Base-by-base conservation (phyloP, 495 filamentous ascomycete genomes). In the Cenococcum geophilum region DNA sequence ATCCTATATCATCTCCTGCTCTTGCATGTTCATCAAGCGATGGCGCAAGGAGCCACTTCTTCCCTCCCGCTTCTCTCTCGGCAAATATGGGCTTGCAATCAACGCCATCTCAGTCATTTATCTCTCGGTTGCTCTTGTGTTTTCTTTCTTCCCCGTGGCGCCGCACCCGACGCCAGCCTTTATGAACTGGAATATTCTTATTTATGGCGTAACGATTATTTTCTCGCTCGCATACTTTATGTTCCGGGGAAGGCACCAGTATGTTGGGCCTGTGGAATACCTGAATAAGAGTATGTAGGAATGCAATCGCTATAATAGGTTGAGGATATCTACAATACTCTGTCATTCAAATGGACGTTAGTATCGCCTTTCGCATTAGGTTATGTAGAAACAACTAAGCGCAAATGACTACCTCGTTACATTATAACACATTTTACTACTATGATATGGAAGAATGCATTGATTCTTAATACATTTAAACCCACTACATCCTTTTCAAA, bases 211-310 rank as follows among this genome's bases (percentile, higher is more conserved):
- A 22, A 60, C 66, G 9, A 36, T 72, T 14, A 52, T 71, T 12
- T 65, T 69, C 34, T 63, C 65, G 4, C 42, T 68, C 16, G 43
- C 59, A 1, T 69, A 67, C 40, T 73, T 58, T 54, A 9, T 71
- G 1, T 32, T 63, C 42, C 61, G 53, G 25, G 71, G 70, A 1
- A 59, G 68, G 40, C 55, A 64, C 21, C 14, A 32, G 20, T 73
- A 73, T 58, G 66, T 56, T 27, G 70, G 70, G 8, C 71, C 71
- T 22, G 71, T 73, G 16, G 69, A 65, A 36, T 71, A 70, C 59
- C 58, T 70, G 32, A 60, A 68, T 25, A 71, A 71, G 54, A 59
- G 65, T 55, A 18, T 64, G 27, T 32, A 32, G 27, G 6, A 32
- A 32, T 2, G 6, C 6, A 6, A 2, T 32, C 27, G 2, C 3